Conservation (phyloP, 73 alveolate species). For the Breviolum minutum region DNA sequence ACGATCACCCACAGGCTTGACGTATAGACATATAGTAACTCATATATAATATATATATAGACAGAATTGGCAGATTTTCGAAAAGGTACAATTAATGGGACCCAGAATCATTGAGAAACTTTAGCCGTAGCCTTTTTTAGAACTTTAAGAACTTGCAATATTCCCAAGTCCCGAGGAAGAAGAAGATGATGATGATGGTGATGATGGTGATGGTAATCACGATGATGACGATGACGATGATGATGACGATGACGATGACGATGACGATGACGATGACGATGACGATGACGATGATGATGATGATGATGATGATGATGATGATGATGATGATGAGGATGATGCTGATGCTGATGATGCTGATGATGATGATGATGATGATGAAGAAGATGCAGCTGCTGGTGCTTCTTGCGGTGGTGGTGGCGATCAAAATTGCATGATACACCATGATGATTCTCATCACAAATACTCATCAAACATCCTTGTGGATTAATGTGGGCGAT, state of each 20-base stretch:
- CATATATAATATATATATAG: too few relatives aligned
- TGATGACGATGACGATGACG: neutral
- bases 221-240: neutral
- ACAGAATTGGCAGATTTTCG: too few relatives aligned
- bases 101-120: too few relatives aligned
- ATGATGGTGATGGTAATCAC: neutral
- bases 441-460: too few relatives aligned
- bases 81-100: too few relatives aligned
- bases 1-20: neutral
- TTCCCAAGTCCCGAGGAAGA: neutral
- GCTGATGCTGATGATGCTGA: too few relatives aligned
- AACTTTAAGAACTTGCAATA: neutral
- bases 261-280: neutral
- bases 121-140: neutral
- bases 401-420: neutral
- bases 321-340: neutral
- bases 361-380: neutral
- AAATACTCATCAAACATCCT: too few relatives aligned
- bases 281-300: neutral
- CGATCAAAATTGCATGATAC: too few relatives aligned
- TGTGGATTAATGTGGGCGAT: too few relatives aligned
- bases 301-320: conserved; percentile 3
- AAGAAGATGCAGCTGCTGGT: neutral
- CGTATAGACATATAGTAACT: neutral
- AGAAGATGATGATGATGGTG: neutral